Evolutionary conservation across 495 filamentous ascomycete species (phyloP), one percentile per base, ranked within the genome.

Genomic region (Oidiodendron maius): DNA sequence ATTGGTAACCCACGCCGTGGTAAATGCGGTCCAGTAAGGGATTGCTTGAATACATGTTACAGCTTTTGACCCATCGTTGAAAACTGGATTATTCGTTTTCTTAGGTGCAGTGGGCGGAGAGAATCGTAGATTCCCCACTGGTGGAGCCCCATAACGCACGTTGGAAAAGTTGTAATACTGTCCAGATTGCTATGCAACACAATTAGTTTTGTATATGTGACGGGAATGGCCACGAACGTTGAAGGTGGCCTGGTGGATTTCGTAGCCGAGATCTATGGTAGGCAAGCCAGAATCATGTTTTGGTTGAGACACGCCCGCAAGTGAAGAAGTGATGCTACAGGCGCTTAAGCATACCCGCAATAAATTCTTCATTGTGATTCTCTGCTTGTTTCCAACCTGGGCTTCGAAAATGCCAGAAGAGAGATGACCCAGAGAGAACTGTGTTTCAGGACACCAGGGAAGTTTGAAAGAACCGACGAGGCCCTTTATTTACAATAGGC

Each of bases 71-170:
- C 50, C 50, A 39, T 52, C 43, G n/a, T 52, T 52, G n/a, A 52
- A 12, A 21, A 42, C 44, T 13, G 36, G 42, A 9, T n/a, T n/a
- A 34, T 65, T 62, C n/a, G n/a, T n/a, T n/a, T n/a, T n/a, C n/a
- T n/a, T n/a, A 42, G 67, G 63, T 17, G 47, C 16, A 4, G 61
- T 38, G 0, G 78, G 76, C 4, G 71, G 65, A n/a, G 61, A 59
- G 52, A 79, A 82, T 12, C 78, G 66, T 2, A 76, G 58, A 37
- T 74, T 58, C 13, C 72, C 75, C 8, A 74, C 20, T 12, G 79
- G 79, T 8, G 77, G 75, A 16, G 72, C 72, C 8, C 75, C 77
- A 60, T 77, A 83, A 17, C 76, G 71, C 53, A 83, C 79, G 44
- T 81, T 80, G 26, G 63, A 69, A 62, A 82, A 82, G 48, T 75